Percentiles rank a stretch among this genome's conserved stretches.
Conservation (phyloP, 148 eudicot species). For the Heliamphora exappendiculata region DNA sequence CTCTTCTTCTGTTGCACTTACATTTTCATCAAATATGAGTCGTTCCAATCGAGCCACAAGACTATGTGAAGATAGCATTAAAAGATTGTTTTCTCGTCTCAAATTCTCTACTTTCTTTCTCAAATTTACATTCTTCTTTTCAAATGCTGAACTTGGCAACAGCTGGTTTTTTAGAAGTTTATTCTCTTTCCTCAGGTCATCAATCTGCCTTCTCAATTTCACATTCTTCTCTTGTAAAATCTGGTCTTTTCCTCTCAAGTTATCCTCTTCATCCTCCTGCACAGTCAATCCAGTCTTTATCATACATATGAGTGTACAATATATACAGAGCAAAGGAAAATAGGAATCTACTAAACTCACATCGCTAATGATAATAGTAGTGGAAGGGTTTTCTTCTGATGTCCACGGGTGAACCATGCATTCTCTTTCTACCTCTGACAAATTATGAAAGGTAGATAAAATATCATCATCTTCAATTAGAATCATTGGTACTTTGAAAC, state of each 20-base stretch:
- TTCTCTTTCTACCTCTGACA: slow-evolving; percentile 4
- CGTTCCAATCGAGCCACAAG: slow-evolving; percentile 22
- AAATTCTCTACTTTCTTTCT: slow-evolving; percentile 29
- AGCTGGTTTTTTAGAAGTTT: slow-evolving; percentile 20
- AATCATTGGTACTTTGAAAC: background rate
- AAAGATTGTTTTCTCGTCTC: slow-evolving; percentile 21
- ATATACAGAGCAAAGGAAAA: background rate
- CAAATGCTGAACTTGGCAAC: slow-evolving; percentile 6
- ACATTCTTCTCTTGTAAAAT: slow-evolving; percentile 7
- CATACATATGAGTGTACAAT: too few species aligned
- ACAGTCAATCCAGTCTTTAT: background rate
- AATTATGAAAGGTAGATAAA: slow-evolving; percentile 1
- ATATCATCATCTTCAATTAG: background rate
- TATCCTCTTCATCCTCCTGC: slow-evolving; percentile 17
- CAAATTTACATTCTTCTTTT: slow-evolving; percentile 19
- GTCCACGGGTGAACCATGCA: background rate
- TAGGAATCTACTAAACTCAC: slow-evolving; percentile 5
- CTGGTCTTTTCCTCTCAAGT: background rate
- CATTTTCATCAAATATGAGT: background rate
- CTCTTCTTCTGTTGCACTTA: background rate
- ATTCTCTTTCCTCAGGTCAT: slow-evolving; percentile 25
- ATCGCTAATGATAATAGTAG: slow-evolving; percentile 1
- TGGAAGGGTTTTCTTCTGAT: slow-evolving; percentile 6
- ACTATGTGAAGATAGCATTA: background rate
- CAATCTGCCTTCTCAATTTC: slow-evolving; percentile 13